A percentile compares a stretch with the other conserved stretches of the same genome.
phyloP scores from a whole-genome alignment of 1,284 basidiomycete species.

The Marasmius fiardii region DNA sequence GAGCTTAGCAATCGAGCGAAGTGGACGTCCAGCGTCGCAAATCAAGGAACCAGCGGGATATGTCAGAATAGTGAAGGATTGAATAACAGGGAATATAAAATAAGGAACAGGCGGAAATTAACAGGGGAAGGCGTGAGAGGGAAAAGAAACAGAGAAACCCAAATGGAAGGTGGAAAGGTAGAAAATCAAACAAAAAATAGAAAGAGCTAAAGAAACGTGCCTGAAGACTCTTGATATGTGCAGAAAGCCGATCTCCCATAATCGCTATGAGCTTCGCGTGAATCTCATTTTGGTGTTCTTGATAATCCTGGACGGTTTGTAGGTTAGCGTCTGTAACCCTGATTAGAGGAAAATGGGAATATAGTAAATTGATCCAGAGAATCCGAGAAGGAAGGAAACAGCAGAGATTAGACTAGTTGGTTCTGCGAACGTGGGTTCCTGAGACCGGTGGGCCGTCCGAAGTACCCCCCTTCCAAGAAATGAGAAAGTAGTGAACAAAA shows the following conservation, averaged over 20 bases:
- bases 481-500: too few relatives aligned
- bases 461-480: too few relatives aligned
- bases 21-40: not conserved
- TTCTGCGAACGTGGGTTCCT: too few relatives aligned
- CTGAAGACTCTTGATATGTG: constrained; percentile 81
- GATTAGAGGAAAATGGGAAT: too few relatives aligned
- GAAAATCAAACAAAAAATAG: too few relatives aligned
- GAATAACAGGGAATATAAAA: not conserved
- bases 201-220: constrained; percentile 43
- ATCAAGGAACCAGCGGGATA: not conserved
- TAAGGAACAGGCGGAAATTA: not conserved
- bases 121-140: not conserved
- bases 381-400: too few relatives aligned
- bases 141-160: not conserved
- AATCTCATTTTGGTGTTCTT: constrained; percentile 99
- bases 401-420: too few relatives aligned
- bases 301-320: constrained; percentile 73
- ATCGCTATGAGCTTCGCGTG: constrained; percentile 97
- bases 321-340: too few relatives aligned
- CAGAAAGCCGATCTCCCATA: constrained; percentile 92
- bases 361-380: too few relatives aligned
- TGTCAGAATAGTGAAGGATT: not conserved
- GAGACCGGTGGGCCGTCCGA: too few relatives aligned
- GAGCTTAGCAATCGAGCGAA: not conserved
- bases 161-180: not conserved